Percentiles rank a stretch among this genome's conserved stretches.
These are phyloP conservation scores for Raphidocelis subcapitata DNA, from an alignment of 139 green algal genomes.

Conservation along the genomic window DNA sequence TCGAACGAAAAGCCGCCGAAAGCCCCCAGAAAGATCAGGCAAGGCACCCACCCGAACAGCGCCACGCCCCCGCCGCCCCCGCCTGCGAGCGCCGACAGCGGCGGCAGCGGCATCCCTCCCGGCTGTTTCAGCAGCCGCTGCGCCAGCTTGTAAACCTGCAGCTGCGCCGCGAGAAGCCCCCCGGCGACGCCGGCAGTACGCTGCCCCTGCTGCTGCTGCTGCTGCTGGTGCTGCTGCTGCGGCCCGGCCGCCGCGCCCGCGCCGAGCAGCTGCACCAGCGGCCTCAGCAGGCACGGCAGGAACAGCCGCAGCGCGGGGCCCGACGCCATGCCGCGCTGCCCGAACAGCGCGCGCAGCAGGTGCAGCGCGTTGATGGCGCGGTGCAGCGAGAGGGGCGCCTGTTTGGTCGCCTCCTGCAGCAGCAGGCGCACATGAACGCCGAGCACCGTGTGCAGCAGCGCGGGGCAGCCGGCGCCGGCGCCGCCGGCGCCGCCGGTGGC, in stretches of 20 bases:
- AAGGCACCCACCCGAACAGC: too few relatives aligned
- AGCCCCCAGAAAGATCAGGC: too few relatives aligned
- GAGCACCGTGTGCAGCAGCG: constrained; percentile 20
- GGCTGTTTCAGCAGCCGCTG: constrained; percentile 12
- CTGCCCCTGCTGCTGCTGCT: constrained; percentile 5
- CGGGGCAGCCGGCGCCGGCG: neutral
- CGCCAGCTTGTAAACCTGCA: constrained; percentile 14
- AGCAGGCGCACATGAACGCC: constrained; percentile 10
- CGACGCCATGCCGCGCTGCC: constrained; percentile 8
- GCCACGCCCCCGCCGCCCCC: neutral
- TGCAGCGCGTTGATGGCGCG: constrained; percentile 18
- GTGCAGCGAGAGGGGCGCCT: neutral
- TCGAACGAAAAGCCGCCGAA: too few relatives aligned
- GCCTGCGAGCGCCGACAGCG: neutral
- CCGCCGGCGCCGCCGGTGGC: neutral
- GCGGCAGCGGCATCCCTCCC: constrained; percentile 12
- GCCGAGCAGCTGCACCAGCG: constrained; percentile 11
- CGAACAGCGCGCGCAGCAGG: constrained; percentile 3
- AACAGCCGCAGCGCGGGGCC: constrained; percentile 7
- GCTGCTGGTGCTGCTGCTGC: constrained; percentile 3
- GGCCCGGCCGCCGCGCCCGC: neutral
- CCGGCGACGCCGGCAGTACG: neutral
- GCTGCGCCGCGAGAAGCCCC: neutral
- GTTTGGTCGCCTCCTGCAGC: constrained; percentile 1
- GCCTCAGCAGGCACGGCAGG: constrained; percentile 16